These are phyloP conservation scores for Tetracentron sinense DNA, from an alignment of 164 flowering plant species.

Conservation along the genomic window DNA sequence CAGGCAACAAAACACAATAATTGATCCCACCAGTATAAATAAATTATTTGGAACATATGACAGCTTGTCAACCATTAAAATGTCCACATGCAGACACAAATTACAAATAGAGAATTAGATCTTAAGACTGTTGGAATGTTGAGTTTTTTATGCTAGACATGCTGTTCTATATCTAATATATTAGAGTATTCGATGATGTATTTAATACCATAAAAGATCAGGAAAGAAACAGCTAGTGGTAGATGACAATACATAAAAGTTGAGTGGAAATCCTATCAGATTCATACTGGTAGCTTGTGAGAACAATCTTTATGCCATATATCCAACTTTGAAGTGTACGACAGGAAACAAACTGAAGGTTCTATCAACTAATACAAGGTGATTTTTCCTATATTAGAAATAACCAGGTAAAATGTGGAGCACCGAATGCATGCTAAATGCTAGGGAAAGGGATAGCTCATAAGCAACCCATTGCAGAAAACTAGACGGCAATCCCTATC, in stretches of 20 bases:
- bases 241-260: too few species aligned
- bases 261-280: too few species aligned
- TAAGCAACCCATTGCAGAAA: neutral
- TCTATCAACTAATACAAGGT: too few species aligned
- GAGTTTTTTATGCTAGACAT: too few species aligned
- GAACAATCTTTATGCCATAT: too few species aligned
- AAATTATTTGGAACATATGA: neutral
- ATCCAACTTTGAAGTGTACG: too few species aligned
- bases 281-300: too few species aligned
- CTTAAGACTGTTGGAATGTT: neutral
- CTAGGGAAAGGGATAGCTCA: neutral
- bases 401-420: too few species aligned
- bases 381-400: too few species aligned
- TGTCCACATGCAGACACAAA: neutral
- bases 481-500: neutral
- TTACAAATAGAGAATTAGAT: neutral
- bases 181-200: neutral
- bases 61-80: neutral
- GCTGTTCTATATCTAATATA: too few species aligned
- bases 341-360: too few species aligned
- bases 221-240: neutral
- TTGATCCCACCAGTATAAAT: neutral
- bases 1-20: slow-evolving; percentile 2
- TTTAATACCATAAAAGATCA: neutral
- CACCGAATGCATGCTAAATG: too few species aligned